Evolutionary conservation across 768 basidiomycete species (phyloP), one percentile per base, ranked within the genome.

Genomic region (Flagelloscypha sp.): DNA sequence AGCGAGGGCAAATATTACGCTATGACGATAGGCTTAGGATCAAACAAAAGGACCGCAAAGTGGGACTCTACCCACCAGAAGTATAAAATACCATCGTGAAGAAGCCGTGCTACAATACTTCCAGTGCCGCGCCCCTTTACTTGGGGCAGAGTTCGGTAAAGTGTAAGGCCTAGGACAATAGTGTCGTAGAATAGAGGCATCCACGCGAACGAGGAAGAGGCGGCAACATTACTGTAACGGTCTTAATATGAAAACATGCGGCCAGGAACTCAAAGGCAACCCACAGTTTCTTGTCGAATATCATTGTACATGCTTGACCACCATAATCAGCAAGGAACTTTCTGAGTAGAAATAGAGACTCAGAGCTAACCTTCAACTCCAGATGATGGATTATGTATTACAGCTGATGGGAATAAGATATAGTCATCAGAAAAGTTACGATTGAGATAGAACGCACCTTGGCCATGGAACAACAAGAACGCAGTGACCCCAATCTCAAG

Each of bases 401-500:
- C 68, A n/a, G 63, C 68, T 68, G 40, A 16, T 20, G 13, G 12
- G 20, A 21, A 38, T 28, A 31, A 39, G 33, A 19, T 18, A 9
- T 42, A 19, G 6, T 30, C 6, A 20, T 34, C 27, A 19, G 16
- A 27, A 25, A 30, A 4, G 11, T 18, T n/a, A 24, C 17, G n/a
- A 41, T 11, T 16, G n/a, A 30, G 25, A 15, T 24, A 25, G 1
- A 17, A 50, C 73, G 9, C 42, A 80, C 79, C 58, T 57, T 63
- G 43, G 1, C 65, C 76, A 11, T 54, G 43, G 18, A 62, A 61
- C 13, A 82, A 56, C n/a, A 81, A 54, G 70, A 69, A 79, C 1
- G 62, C 59, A 40, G 74, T 76, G 43, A 72, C 49, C 3, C 46
- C 52, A n/a, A 69, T 57, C 53, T 72, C 68, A 20, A 64, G 35